Conservation (phyloP, 148 eudicot species). For the Rhododendron simsii region DNA sequence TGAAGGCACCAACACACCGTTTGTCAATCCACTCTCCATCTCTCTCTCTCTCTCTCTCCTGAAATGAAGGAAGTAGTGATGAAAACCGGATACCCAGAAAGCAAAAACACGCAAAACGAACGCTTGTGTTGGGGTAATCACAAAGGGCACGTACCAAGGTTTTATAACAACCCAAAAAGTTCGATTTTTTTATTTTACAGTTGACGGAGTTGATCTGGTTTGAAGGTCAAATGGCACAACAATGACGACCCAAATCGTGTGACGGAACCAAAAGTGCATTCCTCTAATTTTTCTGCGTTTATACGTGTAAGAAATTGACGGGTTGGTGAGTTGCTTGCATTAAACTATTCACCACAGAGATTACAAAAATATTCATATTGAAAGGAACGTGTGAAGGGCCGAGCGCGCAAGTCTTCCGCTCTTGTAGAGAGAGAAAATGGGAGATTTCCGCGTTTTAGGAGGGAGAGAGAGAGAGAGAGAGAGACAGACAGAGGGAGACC, state of each 20-base stretch:
- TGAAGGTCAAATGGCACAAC: conserved; percentile 8
- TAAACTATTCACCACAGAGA: conserved; percentile 4
- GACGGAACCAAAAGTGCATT: conserved; percentile 5
- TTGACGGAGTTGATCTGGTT: conserved; percentile 1
- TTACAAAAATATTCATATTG: conserved; percentile 4
- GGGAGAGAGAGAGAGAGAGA: neutral
- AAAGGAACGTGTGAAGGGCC: conserved; percentile 4
- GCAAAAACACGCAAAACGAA: conserved; percentile 2
- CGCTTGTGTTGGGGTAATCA: neutral
- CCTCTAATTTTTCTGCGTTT: neutral
- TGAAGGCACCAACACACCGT: conserved; percentile 30
- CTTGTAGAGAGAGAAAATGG: conserved; percentile 15
- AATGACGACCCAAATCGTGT: neutral
- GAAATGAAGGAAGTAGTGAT: neutral
- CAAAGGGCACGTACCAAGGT: neutral
- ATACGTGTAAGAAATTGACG: neutral
- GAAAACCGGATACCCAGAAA: neutral
- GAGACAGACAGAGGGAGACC: neutral
- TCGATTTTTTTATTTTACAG: neutral
- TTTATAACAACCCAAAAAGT: neutral
- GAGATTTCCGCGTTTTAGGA: neutral
- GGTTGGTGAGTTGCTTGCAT: neutral
- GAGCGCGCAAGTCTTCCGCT: neutral
- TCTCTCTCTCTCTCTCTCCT: conserved; percentile 20
- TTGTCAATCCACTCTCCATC: conserved; percentile 33